Base-by-base conservation (phyloP, 805 yeast species). In the Wickerhamomyces silvicola region DNA sequence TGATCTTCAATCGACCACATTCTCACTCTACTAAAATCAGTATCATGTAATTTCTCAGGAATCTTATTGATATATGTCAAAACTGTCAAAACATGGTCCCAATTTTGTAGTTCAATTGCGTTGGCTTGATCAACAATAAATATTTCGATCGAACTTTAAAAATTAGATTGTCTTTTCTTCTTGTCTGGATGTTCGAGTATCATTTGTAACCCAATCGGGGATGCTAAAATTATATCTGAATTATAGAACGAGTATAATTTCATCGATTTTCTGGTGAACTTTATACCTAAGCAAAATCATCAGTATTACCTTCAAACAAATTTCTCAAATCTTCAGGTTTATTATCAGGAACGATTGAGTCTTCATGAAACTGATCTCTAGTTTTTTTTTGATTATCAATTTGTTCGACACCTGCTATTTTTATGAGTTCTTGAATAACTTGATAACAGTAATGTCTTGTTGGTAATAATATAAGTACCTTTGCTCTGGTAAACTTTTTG, bases 401-500 rank as follows among this genome's bases (percentile, higher is more conserved):
- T 49, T 84, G 88, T 25, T 73, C 79, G 21, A 80, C 60, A 0
- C 82, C 84, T 3, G 87, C 72, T 18, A 81, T 58, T 22, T 66
- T 59, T 23, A 80, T 74, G 23, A 92, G 45, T 22, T 72, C 67
- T 26, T 71, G 69, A 14, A 88, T 76, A 12, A 86, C 66, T 37
- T 78, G 75, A 51, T 74, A 78, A 18, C 92, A 86, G 8, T 80
- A 62, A 43, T 86, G 72, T 49, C 96, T 71, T 0, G 95, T 85
- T 10, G 98, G 97, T 24, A 85, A 61, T 17, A 92, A 57, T 5
- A 90, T 74, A 35, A 92, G 60, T 2, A 81, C 87, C 49, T 87
- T 88, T 1, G 98, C 95, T 40, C 97, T 70, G 0, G 96, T 88
- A 54, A 86, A 92, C 18, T 98, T 97, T 57, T 92, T 97, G 54